These are phyloP conservation scores for Arachis hypogaea DNA, from an alignment of 306 rosid species.

Conservation along the genomic window DNA sequence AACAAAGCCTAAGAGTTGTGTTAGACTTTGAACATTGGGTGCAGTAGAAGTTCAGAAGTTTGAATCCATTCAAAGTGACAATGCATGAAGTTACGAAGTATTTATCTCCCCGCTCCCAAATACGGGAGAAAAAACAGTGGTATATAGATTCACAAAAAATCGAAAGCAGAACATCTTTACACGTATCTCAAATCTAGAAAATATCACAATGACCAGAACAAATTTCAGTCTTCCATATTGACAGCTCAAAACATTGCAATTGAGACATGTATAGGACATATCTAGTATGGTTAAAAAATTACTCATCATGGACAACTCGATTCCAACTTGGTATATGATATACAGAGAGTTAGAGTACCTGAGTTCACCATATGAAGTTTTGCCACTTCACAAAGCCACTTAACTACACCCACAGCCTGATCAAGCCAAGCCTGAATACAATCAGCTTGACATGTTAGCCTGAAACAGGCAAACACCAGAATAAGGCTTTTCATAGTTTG, in stretches of 20 bases:
- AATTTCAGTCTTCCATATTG: not conserved
- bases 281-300: not conserved
- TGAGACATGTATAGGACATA: slow-evolving; percentile 3
- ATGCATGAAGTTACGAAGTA: not conserved
- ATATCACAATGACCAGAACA: not conserved
- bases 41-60: not conserved
- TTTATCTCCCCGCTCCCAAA: not conserved
- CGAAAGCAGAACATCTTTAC: slow-evolving; percentile 12
- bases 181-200: not conserved
- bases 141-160: not conserved
- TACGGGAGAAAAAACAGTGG: not conserved
- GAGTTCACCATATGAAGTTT: slow-evolving; percentile 35
- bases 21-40: not conserved
- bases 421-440: slow-evolving; percentile 41
- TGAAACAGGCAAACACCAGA: slow-evolving; percentile 48
- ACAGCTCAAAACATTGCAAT: slow-evolving; percentile 19
- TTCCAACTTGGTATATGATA: slow-evolving; percentile 19
- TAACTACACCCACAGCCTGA: slow-evolving; percentile 33
- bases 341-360: slow-evolving; percentile 33
- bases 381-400: slow-evolving; percentile 36
- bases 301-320: not conserved
- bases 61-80: not conserved
- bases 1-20: not conserved
- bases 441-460: slow-evolving; percentile 46
- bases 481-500: slow-evolving; percentile 36